phyloP scores from a whole-genome alignment of 352 stramenopile genomes.

The Blastocystis sp. region DNA sequence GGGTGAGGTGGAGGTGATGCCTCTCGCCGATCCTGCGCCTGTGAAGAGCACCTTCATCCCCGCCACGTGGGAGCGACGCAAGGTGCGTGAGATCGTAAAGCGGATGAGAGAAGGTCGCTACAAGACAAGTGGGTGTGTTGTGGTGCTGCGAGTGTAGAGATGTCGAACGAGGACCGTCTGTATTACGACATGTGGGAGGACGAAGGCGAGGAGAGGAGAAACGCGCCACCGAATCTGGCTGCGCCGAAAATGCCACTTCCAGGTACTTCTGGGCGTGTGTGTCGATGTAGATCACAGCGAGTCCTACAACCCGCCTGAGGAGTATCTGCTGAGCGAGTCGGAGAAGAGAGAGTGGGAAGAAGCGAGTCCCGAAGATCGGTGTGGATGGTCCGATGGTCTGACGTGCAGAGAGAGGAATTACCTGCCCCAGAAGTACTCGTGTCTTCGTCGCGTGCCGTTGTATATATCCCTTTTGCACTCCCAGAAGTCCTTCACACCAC shows the following conservation, averaged over 20 bases:
- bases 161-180: conserved; percentile 81
- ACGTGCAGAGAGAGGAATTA: conserved; percentile 76
- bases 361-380: conserved; percentile 86
- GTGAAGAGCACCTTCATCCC: conserved; percentile 65
- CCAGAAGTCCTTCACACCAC: background rate
- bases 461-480: conserved; percentile 69
- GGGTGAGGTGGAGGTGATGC: conserved; percentile 77
- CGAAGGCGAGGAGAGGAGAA: conserved; percentile 71
- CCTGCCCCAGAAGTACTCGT: conserved; percentile 91
- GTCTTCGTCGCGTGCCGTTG: conserved; percentile 85
- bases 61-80: conserved; percentile 63
- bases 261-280: conserved; percentile 57
- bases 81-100: conserved; percentile 69
- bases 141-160: conserved; percentile 69
- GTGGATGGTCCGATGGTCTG: conserved; percentile 59
- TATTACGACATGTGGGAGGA: conserved; percentile 85
- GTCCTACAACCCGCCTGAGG: conserved; percentile 95
- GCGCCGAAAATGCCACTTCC: conserved; percentile 93
- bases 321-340: conserved; percentile 94
- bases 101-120: conserved; percentile 58
- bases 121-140: conserved; percentile 59
- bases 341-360: conserved; percentile 88
- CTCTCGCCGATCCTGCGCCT: conserved; percentile 76
- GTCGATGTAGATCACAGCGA: conserved; percentile 78
- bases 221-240: conserved; percentile 83